These are phyloP conservation scores for Panicum virgatum DNA, from an alignment of 202 grass and related monocot genomes.

Conservation along the genomic window DNA sequence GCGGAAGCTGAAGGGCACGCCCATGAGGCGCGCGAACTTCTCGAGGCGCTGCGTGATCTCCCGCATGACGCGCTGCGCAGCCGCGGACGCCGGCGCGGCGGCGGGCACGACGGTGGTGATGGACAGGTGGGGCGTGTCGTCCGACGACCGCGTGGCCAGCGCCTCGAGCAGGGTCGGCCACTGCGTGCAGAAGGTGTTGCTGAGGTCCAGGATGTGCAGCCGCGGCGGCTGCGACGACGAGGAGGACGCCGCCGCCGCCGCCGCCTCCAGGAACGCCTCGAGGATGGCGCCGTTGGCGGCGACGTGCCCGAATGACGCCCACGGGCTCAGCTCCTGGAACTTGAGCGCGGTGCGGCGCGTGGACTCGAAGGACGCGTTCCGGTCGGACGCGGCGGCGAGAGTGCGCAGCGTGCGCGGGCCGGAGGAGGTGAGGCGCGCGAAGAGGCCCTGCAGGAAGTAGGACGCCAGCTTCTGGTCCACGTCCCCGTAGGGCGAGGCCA, in stretches of 20 bases:
- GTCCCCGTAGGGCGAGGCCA: conserved; percentile 86
- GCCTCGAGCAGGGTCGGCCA: conserved; percentile 94
- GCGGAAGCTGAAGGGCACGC: conserved; percentile 84
- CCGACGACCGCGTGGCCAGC: conserved; percentile 74
- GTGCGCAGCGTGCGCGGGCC: conserved; percentile 72
- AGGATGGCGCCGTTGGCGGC: conserved; percentile 90
- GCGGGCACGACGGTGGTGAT: conserved; percentile 74
- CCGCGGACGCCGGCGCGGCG: conserved; percentile 47
- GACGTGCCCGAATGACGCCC: conserved; percentile 87
- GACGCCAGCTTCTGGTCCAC: conserved; percentile 85
- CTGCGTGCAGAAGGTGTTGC: conserved; percentile 96
- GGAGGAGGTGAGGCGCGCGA: conserved; percentile 74
- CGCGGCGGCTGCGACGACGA: conserved; percentile 43
- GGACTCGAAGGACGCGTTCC: conserved; percentile 81
- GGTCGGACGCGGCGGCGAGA: conserved; percentile 66
- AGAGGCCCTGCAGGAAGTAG: conserved; percentile 86
- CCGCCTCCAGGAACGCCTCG: conserved; percentile 70
- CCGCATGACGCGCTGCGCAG: conserved; percentile 76
- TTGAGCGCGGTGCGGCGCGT: conserved; percentile 70
- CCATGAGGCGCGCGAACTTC: conserved; percentile 95
- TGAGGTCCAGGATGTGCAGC: conserved; percentile 94
- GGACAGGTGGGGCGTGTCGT: conserved; percentile 89
- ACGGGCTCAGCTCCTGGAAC: conserved; percentile 93
- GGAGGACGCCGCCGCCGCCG: background rate
- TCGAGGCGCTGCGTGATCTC: conserved; percentile 94